Conservation (phyloP, 306 rosid genomes). For the Gastrolobium villosum region DNA sequence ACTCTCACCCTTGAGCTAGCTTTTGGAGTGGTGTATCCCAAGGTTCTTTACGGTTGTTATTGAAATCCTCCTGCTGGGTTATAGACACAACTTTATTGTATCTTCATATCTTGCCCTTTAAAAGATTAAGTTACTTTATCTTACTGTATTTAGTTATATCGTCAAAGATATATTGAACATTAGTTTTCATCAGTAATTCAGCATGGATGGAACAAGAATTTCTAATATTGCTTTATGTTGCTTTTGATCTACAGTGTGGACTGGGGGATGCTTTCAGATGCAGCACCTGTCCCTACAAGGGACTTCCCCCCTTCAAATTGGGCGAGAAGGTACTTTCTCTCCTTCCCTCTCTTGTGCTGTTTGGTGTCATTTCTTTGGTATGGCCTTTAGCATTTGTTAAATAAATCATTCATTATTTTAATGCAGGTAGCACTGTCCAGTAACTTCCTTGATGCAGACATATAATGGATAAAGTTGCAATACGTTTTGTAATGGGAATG, state of each 20-base stretch:
- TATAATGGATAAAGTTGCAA: constrained; percentile 47
- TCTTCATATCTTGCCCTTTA: constrained; percentile 13
- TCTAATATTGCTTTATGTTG: constrained; percentile 28
- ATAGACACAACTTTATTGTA: constrained; percentile 15
- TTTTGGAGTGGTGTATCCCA: too few species aligned
- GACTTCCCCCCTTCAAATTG: constrained; percentile 90
- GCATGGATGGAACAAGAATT: background rate
- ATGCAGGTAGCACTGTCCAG: constrained; percentile 73
- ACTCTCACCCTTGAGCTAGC: too few species aligned
- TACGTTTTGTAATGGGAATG: background rate
- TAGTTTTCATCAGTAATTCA: constrained; percentile 2
- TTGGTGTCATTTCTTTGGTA: constrained; percentile 9
- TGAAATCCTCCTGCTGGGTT: background rate
- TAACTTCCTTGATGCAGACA: constrained; percentile 87
- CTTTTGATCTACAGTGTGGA: constrained; percentile 80
- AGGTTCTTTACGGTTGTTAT: too few species aligned
- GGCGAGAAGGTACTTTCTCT: constrained; percentile 85
- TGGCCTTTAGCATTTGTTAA: background rate
- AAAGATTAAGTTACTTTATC: background rate
- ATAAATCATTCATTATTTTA: background rate
- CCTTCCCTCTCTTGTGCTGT: background rate
- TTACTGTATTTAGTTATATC: too few species aligned
- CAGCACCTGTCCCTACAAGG: constrained; percentile 94
- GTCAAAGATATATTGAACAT: background rate
- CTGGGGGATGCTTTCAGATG: constrained; percentile 99